These are phyloP conservation scores for Magnolia sinica DNA, from an alignment of 164 flowering plant species.

Conservation along the genomic window DNA sequence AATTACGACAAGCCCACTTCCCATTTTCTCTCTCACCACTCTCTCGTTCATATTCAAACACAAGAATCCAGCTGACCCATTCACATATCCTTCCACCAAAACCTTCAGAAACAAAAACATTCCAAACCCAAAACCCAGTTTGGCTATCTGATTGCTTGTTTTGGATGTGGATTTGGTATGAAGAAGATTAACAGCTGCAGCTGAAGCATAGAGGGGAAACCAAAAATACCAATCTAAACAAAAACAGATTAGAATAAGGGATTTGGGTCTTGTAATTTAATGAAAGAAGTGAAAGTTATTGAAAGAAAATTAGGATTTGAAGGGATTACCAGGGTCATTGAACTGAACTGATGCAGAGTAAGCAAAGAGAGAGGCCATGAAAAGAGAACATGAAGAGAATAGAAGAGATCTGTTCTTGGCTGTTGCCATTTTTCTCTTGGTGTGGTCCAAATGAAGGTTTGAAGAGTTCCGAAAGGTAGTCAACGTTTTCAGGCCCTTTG, in stretches of 20 bases:
- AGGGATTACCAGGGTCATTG: conserved; percentile 57
- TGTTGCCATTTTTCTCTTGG: conserved; percentile 23
- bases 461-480: neutral
- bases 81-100: conserved; percentile 34
- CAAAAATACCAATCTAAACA: conserved; percentile 75
- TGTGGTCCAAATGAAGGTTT: neutral
- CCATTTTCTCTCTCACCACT: conserved; percentile 68
- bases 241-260: neutral
- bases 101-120: conserved; percentile 53
- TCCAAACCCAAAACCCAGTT: conserved; percentile 40
- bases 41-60: conserved; percentile 56
- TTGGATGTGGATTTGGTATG: conserved; percentile 7
- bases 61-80: conserved; percentile 43
- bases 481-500: conserved; percentile 1
- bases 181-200: conserved; percentile 44
- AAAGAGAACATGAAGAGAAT: conserved; percentile 39
- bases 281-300: neutral
- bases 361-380: conserved; percentile 61
- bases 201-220: conserved; percentile 62
- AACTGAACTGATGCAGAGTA: conserved; percentile 65
- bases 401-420: conserved; percentile 19
- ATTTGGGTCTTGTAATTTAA: neutral
- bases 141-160: conserved; percentile 25
- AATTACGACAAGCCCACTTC: conserved; percentile 58
- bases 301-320: neutral